These are phyloP conservation scores for Gaeumannomyces tritici DNA, from an alignment of 2,329 filamentous ascomycete species.

Conservation along the genomic window DNA sequence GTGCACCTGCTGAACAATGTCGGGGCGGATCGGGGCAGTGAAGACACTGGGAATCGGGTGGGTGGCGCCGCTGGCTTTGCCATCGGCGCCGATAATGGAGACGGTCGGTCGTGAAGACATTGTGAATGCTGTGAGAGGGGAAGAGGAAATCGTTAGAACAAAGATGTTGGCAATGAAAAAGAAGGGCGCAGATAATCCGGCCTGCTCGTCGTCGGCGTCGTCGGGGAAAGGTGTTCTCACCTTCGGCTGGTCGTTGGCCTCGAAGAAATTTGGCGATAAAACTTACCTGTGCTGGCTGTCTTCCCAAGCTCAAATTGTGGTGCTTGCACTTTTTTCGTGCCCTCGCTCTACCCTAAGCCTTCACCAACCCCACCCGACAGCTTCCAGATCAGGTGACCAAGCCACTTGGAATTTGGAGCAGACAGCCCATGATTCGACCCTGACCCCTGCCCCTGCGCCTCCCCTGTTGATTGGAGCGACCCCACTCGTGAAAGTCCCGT, in stretches of 20 bases:
- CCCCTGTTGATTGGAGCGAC: neutral
- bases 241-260: neutral
- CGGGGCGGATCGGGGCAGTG: slow-evolving; percentile 91
- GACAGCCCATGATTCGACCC: neutral
- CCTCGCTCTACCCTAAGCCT: neutral
- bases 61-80: slow-evolving; percentile 80
- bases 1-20: slow-evolving; percentile 99
- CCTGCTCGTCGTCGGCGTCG: neutral
- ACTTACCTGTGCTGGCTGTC: neutral
- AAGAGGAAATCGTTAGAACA: neutral
- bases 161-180: neutral
- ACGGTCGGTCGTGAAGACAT: slow-evolving; percentile 98
- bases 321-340: neutral
- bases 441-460: neutral
- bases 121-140: slow-evolving; percentile 14
- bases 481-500: neutral
- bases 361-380: neutral
- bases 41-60: slow-evolving; percentile 95
- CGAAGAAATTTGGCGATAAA: neutral
- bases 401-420: neutral
- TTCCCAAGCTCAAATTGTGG: neutral
- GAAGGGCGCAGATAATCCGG: neutral
- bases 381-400: neutral
- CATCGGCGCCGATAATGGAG: slow-evolving; percentile 94
- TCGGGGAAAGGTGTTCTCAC: neutral